phyloP scores from a whole-genome alignment of 2,329 filamentous ascomycete species.

The Colletotrichum gigasporum region DNA sequence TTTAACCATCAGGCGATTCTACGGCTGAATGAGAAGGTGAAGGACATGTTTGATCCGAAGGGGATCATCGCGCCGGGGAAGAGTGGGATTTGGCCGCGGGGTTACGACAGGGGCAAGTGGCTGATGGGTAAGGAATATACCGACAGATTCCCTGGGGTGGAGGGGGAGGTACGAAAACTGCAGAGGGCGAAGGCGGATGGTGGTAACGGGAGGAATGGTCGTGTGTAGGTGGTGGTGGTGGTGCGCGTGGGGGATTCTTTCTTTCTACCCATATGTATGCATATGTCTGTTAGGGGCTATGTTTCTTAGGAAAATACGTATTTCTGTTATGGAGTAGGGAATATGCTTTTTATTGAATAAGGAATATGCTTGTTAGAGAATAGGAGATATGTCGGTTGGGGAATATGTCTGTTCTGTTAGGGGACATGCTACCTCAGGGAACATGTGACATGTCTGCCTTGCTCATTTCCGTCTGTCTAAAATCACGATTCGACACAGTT shows the following conservation, averaged over 20 bases:
- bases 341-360: too few relatives aligned
- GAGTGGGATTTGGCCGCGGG: conserved; percentile 43
- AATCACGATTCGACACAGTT: too few relatives aligned
- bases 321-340: too few relatives aligned
- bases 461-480: not conserved
- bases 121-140: conserved; percentile 6
- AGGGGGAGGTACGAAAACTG: not conserved
- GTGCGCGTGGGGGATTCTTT: not conserved
- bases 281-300: too few relatives aligned
- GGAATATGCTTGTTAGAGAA: too few relatives aligned
- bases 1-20: conserved; percentile 50
- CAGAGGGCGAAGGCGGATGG: not conserved
- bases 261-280: not conserved
- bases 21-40: conserved; percentile 52
- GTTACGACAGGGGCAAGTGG: conserved; percentile 30
- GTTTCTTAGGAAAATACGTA: too few relatives aligned
- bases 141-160: not conserved
- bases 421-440: too few relatives aligned
- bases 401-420: too few relatives aligned
- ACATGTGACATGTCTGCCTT: not conserved
- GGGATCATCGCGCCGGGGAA: conserved; percentile 42
- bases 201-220: not conserved
- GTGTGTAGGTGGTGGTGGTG: not conserved
- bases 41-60: conserved; percentile 52
- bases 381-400: too few relatives aligned